Conservation (phyloP, 768 basidiomycete genomes). For the Cystobasidium ongulense region DNA sequence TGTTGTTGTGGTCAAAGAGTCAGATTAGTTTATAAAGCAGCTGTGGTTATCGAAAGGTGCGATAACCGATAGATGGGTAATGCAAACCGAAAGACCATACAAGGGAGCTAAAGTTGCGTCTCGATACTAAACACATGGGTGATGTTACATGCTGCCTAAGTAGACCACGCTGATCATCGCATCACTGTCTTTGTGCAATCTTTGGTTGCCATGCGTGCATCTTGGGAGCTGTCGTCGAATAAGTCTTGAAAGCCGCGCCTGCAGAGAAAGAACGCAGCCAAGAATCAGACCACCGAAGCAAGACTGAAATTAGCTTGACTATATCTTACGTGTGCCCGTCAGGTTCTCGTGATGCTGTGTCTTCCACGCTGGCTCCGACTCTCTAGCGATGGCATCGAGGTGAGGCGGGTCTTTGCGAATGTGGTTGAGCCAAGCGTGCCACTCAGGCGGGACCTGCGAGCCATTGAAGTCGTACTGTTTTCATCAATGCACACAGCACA, state of each 20-base stretch:
- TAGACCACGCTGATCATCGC: neutral
- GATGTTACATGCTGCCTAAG: neutral
- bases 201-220: constrained; percentile 25
- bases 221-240: constrained; percentile 28
- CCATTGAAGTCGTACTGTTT: constrained; percentile 59
- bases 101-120: neutral
- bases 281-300: neutral
- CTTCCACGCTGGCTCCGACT: constrained; percentile 16
- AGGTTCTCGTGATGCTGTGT: constrained; percentile 15
- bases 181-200: constrained; percentile 11
- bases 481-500: constrained; percentile 50
- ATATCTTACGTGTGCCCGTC: constrained; percentile 16
- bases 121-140: neutral
- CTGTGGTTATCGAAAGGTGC: no score
- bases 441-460: constrained; percentile 88
- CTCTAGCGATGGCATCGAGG: constrained; percentile 58
- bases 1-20: no score
- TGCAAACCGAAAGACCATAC: no score
- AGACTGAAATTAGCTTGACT: neutral
- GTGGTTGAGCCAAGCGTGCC: constrained; percentile 92
- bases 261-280: neutral
- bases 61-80: no score
- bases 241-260: constrained; percentile 26
- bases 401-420: constrained; percentile 75
- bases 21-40: no score